Evolutionary conservation across 1,139 yeast species (phyloP).

Genomic region (Yamadazyma kanchanaburiensis): DNA sequence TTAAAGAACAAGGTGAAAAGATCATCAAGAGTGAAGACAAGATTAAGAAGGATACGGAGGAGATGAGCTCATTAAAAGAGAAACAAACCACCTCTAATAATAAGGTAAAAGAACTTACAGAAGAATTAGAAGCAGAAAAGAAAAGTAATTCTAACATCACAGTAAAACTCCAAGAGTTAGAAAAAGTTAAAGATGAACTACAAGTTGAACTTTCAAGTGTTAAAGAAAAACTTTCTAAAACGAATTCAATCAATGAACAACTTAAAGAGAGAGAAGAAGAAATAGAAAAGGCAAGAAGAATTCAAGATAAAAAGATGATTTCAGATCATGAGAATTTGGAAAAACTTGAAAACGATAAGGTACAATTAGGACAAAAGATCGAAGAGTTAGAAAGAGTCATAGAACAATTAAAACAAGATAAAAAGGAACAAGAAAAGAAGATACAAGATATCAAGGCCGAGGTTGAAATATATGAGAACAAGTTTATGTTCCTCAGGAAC

Average conservation of each 20-base stretch:
- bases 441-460: too few species aligned
- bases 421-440: too few species aligned
- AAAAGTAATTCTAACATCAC: background rate
- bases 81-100: background rate
- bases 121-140: background rate
- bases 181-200: too few species aligned
- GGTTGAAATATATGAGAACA: too few species aligned
- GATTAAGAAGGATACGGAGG: background rate
- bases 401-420: too few species aligned
- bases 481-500: too few species aligned
- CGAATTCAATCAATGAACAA: background rate
- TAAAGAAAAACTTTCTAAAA: background rate
- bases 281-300: conserved; percentile 5
- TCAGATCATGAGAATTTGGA: too few species aligned
- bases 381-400: too few species aligned
- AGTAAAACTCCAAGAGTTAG: background rate
- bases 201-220: background rate
- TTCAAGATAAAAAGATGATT: conserved; percentile 9
- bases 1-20: conserved; percentile 4
- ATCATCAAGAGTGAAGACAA: background rate
- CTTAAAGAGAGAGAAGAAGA: conserved; percentile 1
- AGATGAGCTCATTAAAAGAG: too few species aligned
- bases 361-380: too few species aligned
- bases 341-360: too few species aligned
- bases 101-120: background rate